Base-by-base conservation (phyloP, 306 rosid genomes). In the Trichosanthes cucumerina region DNA sequence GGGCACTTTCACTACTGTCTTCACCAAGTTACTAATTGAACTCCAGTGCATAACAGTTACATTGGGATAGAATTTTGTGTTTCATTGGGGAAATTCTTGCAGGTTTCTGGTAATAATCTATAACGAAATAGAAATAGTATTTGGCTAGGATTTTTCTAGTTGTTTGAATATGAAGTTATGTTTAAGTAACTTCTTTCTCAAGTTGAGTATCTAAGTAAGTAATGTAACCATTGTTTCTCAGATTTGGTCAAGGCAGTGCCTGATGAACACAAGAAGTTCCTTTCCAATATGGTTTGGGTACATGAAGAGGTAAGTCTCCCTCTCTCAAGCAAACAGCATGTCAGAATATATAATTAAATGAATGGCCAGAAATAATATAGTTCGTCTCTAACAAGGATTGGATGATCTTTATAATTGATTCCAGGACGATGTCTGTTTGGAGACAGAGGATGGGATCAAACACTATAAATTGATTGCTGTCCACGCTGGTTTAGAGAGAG, bases 191-290 rank as follows among this genome's bases (percentile, higher is more conserved):
- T 64, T 65, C 13, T 68, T 9, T 33, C 23, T 38, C 50, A 16
- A 16, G 58, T 76, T 76, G 52, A 76, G 79, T 33, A 76, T 33
- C 65, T 57, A 58, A 56, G 23, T 24, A 11, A 23, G 2, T 23
- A 69, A 43, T 13, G 19, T 50, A 47, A 39, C 43, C 41, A 2
- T 54, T 76, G 24, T 58, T n/a, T n/a, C 24, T 54, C 91, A 92
- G 96, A 92, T 92, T 89, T 95, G 93, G 87, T 91, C 21, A 85
- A 86, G 83, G 97, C 92, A 38, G 96, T 95, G 81, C 97, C 97
- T 73, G 97, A 92, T 34, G 92, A 88, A 24, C 98, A 95, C 85
- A 95, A 92, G 90, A 89, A 88, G 83, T 92, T 95, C 82, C 97
- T 95, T 68, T 87, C 91, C 50, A 83, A 92, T 83, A 64, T 92